Evolutionary conservation across 1,284 basidiomycete species (phyloP).

Genomic region (Pisolithus thermaeus): DNA sequence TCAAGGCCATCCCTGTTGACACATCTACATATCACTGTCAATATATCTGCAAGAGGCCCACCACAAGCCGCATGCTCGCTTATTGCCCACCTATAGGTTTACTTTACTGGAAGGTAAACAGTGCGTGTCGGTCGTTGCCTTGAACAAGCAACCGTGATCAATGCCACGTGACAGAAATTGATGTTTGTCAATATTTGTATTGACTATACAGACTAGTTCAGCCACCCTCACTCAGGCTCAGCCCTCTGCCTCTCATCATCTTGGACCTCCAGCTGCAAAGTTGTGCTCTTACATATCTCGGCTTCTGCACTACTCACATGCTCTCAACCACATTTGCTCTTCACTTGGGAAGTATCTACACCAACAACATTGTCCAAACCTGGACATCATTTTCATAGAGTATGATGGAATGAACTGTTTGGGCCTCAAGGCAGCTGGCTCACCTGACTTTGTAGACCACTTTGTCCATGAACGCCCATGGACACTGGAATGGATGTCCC

Average conservation of each 20-base stretch:
- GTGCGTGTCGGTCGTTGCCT: no score
- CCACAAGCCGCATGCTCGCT: no score
- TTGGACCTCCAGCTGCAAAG: conserved; percentile 34
- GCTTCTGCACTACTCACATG: conserved; percentile 37
- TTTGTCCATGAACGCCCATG: conserved; percentile 42
- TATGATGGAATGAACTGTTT: conserved; percentile 69
- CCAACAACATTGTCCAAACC: conserved; percentile 37
- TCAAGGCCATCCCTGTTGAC: no score
- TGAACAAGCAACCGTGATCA: no score
- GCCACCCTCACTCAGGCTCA: no score
- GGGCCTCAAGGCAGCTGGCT: conserved; percentile 51
- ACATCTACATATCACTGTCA: no score
- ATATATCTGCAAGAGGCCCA: no score
- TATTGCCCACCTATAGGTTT: no score
- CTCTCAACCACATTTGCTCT: conserved; percentile 38
- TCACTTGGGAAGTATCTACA: conserved; percentile 27
- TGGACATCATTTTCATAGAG: conserved; percentile 59
- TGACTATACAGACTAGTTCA: no score
- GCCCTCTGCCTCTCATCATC: conserved; percentile 44
- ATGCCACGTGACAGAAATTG: no score
- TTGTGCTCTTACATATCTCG: conserved; percentile 37
- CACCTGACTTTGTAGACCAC: conserved; percentile 40
- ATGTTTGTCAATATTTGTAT: no score
- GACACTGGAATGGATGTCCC: conserved; percentile 48
- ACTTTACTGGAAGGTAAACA: no score